Base-by-base conservation (phyloP, 2,329 filamentous ascomycete genomes). In the Paraphoma chrysanthemicola region DNA sequence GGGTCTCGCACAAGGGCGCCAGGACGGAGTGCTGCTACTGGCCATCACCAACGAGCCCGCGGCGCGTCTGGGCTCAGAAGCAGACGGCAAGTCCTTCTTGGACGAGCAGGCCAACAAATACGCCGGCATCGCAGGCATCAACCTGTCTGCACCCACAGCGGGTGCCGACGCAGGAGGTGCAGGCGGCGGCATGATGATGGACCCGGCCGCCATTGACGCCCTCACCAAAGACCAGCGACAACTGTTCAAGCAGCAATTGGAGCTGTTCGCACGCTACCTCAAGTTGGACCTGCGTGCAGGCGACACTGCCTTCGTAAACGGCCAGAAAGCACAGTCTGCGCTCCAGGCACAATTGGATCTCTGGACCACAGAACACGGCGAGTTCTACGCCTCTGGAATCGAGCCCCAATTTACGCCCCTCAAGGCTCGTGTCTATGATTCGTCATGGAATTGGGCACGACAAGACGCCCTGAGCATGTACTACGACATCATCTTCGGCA, bases 391-490 rank as follows among this genome's bases (percentile, higher is more conserved):
- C 18, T 83, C 91, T 28, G 95, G 95, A 49, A 98, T 99, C 63
- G 92, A 96, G 78, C 95, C 95, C 10, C 89, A 93, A 17, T 99
- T 99, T 80, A 96, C 91, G 73, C 83, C 92, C 4, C 87, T 98
- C 61, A 99, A 99, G 79, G 95, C 95, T 31, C 90, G 95, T 74
- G 89, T 95, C 9, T 99, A 99, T 80, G 95, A 99, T 77, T 98
- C 95, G 0, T 96, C 93, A 0, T 99, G 95, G 95, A 99, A 99
- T 78, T 99, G 95, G 95, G 95, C 93, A 60, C 90, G 95, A 50
- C 95, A 99, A 77, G 95, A 99, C 77, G 95, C 94, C 29, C 87
- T 99, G 51, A 95, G 86, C 82, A 99, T 99, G 94, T 99, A 95
- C 83, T 99, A 93, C 80, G 95, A 99, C 73, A 96, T 99, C 73